Percentiles rank a stretch among this genome's conserved stretches.
These are phyloP conservation scores for Quercus lobata DNA, from an alignment of 331 rosid genomes.

Conservation along the genomic window DNA sequence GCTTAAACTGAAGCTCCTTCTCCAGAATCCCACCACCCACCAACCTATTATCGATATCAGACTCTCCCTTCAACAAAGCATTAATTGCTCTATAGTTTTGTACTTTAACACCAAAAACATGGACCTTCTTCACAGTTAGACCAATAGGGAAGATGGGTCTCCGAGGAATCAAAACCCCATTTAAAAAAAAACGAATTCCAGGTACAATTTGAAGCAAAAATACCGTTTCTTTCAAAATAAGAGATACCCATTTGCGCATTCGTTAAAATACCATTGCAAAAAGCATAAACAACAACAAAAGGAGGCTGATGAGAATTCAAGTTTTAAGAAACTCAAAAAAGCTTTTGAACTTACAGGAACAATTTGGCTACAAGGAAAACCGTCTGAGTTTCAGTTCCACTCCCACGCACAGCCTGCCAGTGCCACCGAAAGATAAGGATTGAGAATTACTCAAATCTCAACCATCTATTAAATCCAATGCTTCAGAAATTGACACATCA, in stretches of 20 bases:
- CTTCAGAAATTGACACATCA: no score
- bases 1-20: slow-evolving; percentile 62
- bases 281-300: neutral
- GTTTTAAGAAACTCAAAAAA: neutral
- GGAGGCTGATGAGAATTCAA: neutral
- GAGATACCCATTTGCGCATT: slow-evolving; percentile 37
- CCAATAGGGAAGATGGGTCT: slow-evolving; percentile 33
- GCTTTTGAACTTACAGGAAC: neutral
- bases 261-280: neutral
- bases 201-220: slow-evolving; percentile 24
- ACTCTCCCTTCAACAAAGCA: slow-evolving; percentile 41
- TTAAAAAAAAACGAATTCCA: slow-evolving; percentile 26
- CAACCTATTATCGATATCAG: slow-evolving; percentile 28
- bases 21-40: slow-evolving; percentile 30
- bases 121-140: slow-evolving; percentile 18
- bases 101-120: slow-evolving; percentile 1
- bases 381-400: no score
- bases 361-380: neutral
- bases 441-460: no score
- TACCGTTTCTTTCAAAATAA: slow-evolving; percentile 31
- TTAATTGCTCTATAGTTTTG: slow-evolving; percentile 23
- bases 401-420: no score
- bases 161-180: slow-evolving; percentile 29
- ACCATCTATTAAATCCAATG: no score
- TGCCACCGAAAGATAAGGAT: no score